phyloP scores from a whole-genome alignment of 108 stramenopile genomes.

The Cyclotella atomus region DNA sequence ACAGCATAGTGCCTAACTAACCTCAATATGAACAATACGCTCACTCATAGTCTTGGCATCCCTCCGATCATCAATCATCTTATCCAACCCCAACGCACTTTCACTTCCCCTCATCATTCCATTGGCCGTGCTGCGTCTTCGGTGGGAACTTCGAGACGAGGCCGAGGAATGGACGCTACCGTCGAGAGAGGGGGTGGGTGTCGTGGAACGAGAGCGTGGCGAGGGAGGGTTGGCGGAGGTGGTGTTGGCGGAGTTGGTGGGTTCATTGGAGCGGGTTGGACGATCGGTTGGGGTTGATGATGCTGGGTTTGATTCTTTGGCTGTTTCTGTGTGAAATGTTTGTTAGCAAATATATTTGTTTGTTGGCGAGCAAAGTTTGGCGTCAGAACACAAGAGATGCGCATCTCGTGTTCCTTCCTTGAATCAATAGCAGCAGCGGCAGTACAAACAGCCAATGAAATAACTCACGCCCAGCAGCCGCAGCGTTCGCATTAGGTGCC shows the following conservation, averaged over 20 bases:
- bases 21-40: conserved; percentile 54
- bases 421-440: background rate
- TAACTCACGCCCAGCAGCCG: conserved; percentile 2
- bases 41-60: conserved; percentile 56
- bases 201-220: conserved; percentile 29
- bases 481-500: conserved; percentile 9
- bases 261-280: background rate
- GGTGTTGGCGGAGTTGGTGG: background rate
- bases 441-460: too few relatives aligned
- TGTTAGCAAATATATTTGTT: too few relatives aligned
- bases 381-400: too few relatives aligned
- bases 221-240: background rate
- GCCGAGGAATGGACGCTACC: conserved; percentile 34
- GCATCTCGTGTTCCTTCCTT: too few relatives aligned
- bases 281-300: conserved; percentile 5
- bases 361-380: too few relatives aligned
- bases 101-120: conserved; percentile 23
- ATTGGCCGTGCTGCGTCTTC: background rate
- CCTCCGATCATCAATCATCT: conserved; percentile 57
- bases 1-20: conserved; percentile 13
- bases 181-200: conserved; percentile 46
- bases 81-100: conserved; percentile 49
- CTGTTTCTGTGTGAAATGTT: background rate
- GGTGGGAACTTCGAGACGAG: background rate
- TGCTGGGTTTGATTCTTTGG: background rate